Evolutionary conservation across 2,329 filamentous ascomycete species (phyloP), one percentile per base, ranked within the genome.

Genomic region (Parasarocladium wereldwijsianum): DNA sequence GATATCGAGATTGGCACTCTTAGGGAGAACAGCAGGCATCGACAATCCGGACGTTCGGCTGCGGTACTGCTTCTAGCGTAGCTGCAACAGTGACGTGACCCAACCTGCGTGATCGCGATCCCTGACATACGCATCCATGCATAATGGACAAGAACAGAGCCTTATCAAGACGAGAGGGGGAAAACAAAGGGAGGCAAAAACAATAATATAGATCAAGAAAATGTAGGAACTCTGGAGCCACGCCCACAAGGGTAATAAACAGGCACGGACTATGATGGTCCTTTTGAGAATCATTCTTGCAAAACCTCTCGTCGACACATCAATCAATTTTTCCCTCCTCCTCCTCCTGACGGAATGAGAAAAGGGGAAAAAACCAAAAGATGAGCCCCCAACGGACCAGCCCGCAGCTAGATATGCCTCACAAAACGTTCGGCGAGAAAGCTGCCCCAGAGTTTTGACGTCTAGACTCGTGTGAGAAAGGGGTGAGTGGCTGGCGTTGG

Each of bases 241-340:
- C 60, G 57, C 58, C 58, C 53, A 52, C 50, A 60, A 64, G 40
- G 45, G 32, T 42, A 41, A 36, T 35, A 40, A 49, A 57, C 55
- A 50, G 59, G 50, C 60, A 49, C 44, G 61, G 61, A 65, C 61
- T 65, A 65, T 65, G 61, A 65, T 61, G 60, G 60, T 54, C 60
- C 61, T 24, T 28, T 36, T 36, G 25, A 28, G 47, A 40, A 31
- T 42, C 64, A 53, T 64, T 42, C 61, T 60, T 64, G 49, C 49
- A 41, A 33, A 33, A n/a, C n/a, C n/a, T n/a, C n/a, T n/a, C n/a
- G n/a, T n/a, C n/a, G n/a, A n/a, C n/a, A n/a, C n/a, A n/a, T 30
- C 13, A 12, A 24, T 30, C 28, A 23, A 24, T 17, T 30, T 18
- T 30, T 30, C 19, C 28, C 23, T 15, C 28, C 19, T 15, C 3